Evolutionary conservation across 2,329 filamentous ascomycete species (phyloP).

Genomic region (Pyrenophora tritici-repentis): DNA sequence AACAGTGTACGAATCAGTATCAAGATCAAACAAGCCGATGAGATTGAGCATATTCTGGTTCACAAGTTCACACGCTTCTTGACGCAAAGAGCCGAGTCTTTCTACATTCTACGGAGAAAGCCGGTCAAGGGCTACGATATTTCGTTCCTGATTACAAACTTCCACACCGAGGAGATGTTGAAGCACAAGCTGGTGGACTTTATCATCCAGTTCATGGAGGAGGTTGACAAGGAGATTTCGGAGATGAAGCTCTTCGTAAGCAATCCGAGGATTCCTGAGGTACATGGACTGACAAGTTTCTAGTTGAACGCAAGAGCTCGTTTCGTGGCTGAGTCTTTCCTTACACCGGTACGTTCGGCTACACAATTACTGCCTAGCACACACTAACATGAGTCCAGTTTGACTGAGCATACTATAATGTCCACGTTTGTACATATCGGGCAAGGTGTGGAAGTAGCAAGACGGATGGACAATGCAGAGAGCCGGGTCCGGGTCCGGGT

Average conservation of each 20-base stretch:
- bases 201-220: conserved; percentile 99
- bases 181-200: conserved; percentile 99
- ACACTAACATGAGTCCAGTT: conserved; percentile 21
- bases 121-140: conserved; percentile 99
- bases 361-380: neutral
- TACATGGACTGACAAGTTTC: conserved; percentile 35
- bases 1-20: conserved; percentile 98
- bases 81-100: conserved; percentile 93
- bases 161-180: conserved; percentile 97
- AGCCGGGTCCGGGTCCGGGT: conserved; percentile 1
- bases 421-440: conserved; percentile 17
- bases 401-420: conserved; percentile 26
- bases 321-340: conserved; percentile 97
- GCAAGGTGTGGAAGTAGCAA: too few relatives aligned
- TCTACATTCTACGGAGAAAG: conserved; percentile 95
- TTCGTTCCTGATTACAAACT: conserved; percentile 97
- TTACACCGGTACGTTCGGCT: conserved; percentile 74
- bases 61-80: conserved; percentile 98
- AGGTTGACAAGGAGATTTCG: conserved; percentile 99
- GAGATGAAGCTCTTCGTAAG: conserved; percentile 99
- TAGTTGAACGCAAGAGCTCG: conserved; percentile 94
- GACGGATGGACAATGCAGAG: neutral
- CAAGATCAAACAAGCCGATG: conserved; percentile 98
- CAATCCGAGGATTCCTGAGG: neutral
- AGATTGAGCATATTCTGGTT: conserved; percentile 96